These are phyloP conservation scores for Epipyxis sp. DNA, from an alignment of 108 stramenopile species.

Conservation along the genomic window DNA sequence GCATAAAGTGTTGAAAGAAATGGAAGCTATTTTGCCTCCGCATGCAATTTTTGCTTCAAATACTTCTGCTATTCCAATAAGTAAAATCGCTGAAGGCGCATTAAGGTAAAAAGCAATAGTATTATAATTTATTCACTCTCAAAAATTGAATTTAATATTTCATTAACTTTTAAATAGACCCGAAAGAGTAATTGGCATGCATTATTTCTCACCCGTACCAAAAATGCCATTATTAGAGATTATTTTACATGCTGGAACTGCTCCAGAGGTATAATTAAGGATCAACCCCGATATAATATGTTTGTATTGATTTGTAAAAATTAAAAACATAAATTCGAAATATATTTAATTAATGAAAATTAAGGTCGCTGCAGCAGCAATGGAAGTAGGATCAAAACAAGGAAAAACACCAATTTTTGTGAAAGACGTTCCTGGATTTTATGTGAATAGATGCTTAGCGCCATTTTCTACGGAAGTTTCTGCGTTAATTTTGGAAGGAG, in stretches of 20 bases:
- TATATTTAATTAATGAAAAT: too few species aligned
- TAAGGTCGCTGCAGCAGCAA: conserved; percentile 76
- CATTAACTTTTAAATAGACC: conserved; percentile 24
- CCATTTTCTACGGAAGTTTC: conserved; percentile 82
- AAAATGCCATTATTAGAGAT: conserved; percentile 97
- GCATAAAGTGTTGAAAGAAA: conserved; percentile 80
- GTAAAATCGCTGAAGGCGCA: conserved; percentile 84
- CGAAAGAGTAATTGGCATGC: conserved; percentile 85
- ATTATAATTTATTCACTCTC: too few species aligned
- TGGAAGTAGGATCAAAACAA: conserved; percentile 93
- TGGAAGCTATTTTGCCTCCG: conserved; percentile 80
- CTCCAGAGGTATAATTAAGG: conserved; percentile 56
- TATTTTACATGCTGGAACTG: conserved; percentile 86
- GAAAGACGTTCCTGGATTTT: conserved; percentile 99
- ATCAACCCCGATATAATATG: too few species aligned
- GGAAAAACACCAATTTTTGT: conserved; percentile 97
- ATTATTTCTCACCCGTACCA: conserved; percentile 99
- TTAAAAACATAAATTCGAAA: too few species aligned
- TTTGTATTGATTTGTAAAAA: too few species aligned
- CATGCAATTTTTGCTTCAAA: conserved; percentile 97
- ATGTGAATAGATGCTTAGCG: conserved; percentile 97
- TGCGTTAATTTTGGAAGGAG: conserved; percentile 45
- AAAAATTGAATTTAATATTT: neutral
- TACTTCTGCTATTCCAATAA: conserved; percentile 96
- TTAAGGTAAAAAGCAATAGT: conserved; percentile 75